A percentile compares a stretch with the other conserved stretches of the same genome.
Conservation (phyloP, 1,284 basidiomycete genomes). For the Cutaneotrichosporon mucoides region DNA sequence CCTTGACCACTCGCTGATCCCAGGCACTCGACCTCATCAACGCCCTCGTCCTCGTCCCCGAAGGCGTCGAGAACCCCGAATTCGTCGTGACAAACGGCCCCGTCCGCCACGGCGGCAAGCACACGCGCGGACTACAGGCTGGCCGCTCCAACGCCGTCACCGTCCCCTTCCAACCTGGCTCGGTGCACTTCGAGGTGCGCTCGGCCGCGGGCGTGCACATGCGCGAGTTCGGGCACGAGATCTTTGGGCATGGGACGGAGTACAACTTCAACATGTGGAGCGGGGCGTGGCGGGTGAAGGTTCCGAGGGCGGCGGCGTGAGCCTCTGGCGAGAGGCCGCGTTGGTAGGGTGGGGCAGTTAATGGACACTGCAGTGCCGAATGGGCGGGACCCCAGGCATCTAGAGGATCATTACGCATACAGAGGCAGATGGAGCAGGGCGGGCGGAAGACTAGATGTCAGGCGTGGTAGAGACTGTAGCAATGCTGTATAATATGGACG, state of each 20-base stretch:
- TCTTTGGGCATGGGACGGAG: conserved; percentile 6
- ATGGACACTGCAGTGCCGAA: too few species aligned
- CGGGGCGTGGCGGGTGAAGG: conserved; percentile 27
- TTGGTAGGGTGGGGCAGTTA: too few species aligned
- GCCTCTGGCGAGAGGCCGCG: too few species aligned
- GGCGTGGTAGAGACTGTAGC: too few species aligned
- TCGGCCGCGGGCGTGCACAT: conserved; percentile 22
- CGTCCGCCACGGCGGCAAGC: background rate
- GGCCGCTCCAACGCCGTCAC: conserved; percentile 28
- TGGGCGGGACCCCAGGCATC: too few species aligned
- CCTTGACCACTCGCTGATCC: too few species aligned
- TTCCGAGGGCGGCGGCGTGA: background rate
- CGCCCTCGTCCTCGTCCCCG: conserved; percentile 26
- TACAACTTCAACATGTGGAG: conserved; percentile 51
- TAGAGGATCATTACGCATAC: too few species aligned
- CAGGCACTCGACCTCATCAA: conserved; percentile 48
- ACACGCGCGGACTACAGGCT: conserved; percentile 3
- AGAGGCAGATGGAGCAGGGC: too few species aligned
- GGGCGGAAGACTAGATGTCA: too few species aligned
- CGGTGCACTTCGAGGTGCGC: conserved; percentile 32
- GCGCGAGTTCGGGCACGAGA: conserved; percentile 27
- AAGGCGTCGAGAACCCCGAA: conserved; percentile 13
- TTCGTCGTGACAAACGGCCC: conserved; percentile 23
- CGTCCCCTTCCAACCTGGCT: conserved; percentile 34
- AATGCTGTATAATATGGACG: too few species aligned